phyloP scores from a whole-genome alignment of 192 early-diverging fungal genomes.

The Coemansia sp. region DNA sequence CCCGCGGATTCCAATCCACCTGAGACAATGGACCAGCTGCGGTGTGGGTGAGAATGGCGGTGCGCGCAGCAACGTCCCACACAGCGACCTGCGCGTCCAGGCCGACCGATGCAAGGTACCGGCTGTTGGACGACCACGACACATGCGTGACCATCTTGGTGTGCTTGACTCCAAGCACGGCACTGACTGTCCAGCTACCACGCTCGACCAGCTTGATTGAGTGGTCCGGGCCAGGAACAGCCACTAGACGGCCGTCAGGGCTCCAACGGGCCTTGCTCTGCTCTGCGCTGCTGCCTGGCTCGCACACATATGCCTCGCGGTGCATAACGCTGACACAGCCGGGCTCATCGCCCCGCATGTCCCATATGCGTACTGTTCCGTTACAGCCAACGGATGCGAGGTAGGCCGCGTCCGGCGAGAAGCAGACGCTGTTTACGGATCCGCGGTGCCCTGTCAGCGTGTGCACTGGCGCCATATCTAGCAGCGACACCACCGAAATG shows the following conservation, averaged over 20 bases:
- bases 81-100: constrained; percentile 50
- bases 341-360: constrained; percentile 47
- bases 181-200: constrained; percentile 27
- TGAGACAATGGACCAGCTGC: constrained; percentile 45
- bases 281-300: constrained; percentile 34
- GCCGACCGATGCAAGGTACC: constrained; percentile 54
- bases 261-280: constrained; percentile 58
- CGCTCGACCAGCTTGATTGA: constrained; percentile 30
- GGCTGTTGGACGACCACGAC: constrained; percentile 62
- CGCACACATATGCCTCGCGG: constrained; percentile 29
- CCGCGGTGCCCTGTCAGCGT: constrained; percentile 28
- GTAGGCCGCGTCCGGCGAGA: constrained; percentile 26
- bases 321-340: constrained; percentile 39
- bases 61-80: constrained; percentile 59
- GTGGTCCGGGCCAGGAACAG: constrained; percentile 52
- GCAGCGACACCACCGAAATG: constrained; percentile 31
- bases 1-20: constrained; percentile 62
- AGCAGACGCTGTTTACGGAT: constrained; percentile 31
- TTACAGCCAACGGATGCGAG: constrained; percentile 53
- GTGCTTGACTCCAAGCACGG: constrained; percentile 30
- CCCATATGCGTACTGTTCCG: constrained; percentile 63
- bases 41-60: constrained; percentile 36
- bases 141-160: constrained; percentile 45
- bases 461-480: constrained; percentile 34
- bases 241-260: constrained; percentile 54